Conservation (phyloP, 2,329 filamentous ascomycete genomes). For the Penicillium sp. region DNA sequence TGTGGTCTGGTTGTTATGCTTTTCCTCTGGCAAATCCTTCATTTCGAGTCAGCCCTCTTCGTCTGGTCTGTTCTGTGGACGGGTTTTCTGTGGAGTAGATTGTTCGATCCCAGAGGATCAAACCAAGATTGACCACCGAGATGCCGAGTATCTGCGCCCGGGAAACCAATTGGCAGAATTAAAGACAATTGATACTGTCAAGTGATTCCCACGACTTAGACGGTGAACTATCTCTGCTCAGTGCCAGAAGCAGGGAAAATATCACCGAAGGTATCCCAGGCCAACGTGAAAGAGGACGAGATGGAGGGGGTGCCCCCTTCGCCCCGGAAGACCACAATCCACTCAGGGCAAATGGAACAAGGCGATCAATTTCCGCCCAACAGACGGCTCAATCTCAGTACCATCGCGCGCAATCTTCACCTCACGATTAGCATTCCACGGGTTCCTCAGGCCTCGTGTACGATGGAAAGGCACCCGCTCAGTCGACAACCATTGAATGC, state of each 20-base stretch:
- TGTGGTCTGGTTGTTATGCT: not conserved
- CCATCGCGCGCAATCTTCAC: slow-evolving; percentile 96
- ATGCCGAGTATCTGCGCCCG: not conserved
- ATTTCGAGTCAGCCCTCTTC: not conserved
- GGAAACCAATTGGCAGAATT: not conserved
- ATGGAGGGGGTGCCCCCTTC: not conserved
- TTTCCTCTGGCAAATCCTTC: not conserved
- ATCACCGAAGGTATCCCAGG: not conserved
- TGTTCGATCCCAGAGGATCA: not conserved
- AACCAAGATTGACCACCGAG: not conserved
- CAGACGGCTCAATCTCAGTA: slow-evolving; percentile 82
- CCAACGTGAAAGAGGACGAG: not conserved
- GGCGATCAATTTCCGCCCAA: slow-evolving; percentile 74
- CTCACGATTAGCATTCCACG: slow-evolving; percentile 93
- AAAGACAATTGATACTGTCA: not conserved
- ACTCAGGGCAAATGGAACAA: slow-evolving; percentile 65
- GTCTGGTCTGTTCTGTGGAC: not conserved
- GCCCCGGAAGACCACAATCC: not conserved
- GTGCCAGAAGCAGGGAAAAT: too few relatives aligned
- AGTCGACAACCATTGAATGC: slow-evolving; percentile 86
- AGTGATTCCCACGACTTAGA: too few relatives aligned
- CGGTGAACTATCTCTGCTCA: too few relatives aligned
- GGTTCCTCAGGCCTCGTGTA: slow-evolving; percentile 82
- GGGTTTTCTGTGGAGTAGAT: not conserved
- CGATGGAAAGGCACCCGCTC: slow-evolving; percentile 83